phyloP scores from a whole-genome alignment of 2,329 filamentous ascomycete genomes.

The Talaromyces sp. region DNA sequence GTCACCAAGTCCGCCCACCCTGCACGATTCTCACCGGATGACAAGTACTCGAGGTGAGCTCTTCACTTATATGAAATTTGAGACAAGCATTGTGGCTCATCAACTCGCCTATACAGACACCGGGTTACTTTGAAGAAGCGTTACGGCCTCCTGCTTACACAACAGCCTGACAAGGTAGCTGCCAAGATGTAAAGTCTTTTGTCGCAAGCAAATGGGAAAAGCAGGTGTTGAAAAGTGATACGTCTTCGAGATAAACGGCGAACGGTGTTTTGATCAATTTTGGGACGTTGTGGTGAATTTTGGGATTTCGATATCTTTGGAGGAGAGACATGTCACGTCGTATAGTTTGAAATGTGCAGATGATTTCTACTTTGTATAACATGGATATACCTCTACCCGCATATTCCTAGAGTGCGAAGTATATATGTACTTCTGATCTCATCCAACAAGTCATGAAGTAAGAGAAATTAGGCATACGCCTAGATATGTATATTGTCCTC shows the following conservation, averaged over 20 bases:
- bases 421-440: not conserved
- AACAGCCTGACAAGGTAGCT: conserved; percentile 51
- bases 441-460: not conserved
- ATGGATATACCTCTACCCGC: not conserved
- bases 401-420: not conserved
- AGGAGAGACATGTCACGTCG: not conserved
- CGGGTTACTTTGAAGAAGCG: conserved; percentile 92
- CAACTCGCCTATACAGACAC: conserved; percentile 55
- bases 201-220: conserved; percentile 1
- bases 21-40: conserved; percentile 93
- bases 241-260: conserved; percentile 28
- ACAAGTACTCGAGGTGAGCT: conserved; percentile 81
- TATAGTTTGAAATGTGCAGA: not conserved
- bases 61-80: not conserved
- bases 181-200: conserved; percentile 30
- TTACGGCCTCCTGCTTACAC: conserved; percentile 81
- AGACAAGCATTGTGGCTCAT: not conserved
- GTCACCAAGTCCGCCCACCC: conserved; percentile 96
- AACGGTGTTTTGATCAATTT: conserved; percentile 35
- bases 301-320: not conserved
- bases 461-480: not conserved
- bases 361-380: not conserved
- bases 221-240: conserved; percentile 12
- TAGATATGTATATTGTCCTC: not conserved
- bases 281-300: conserved; percentile 18